Conservation (phyloP, 768 basidiomycete genomes). For the Mycena vulgaris region DNA sequence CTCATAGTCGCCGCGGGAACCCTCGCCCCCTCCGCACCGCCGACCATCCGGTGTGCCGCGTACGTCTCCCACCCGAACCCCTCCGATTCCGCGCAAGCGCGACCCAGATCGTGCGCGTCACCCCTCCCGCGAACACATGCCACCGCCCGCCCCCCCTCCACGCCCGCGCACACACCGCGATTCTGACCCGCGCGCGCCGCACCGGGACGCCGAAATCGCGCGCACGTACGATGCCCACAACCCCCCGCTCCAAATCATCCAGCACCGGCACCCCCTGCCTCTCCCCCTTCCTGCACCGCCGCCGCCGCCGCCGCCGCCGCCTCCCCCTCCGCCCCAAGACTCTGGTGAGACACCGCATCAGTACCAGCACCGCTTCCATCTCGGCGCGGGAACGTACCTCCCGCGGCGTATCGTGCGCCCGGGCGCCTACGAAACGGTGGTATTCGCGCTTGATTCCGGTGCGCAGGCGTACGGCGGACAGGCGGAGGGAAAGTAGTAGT, state of each 20-base stretch:
- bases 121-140: slow-evolving; percentile 17
- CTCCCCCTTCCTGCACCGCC: slow-evolving; percentile 8
- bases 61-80: not conserved
- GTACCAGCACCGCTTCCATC: slow-evolving; percentile 37
- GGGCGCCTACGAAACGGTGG: slow-evolving; percentile 36
- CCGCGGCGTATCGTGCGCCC: slow-evolving; percentile 20
- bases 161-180: not conserved
- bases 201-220: not conserved
- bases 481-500: not conserved
- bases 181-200: not conserved
- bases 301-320: not conserved
- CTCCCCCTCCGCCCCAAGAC: not conserved
- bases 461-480: not conserved
- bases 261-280: slow-evolving; percentile 15
- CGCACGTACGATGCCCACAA: slow-evolving; percentile 16
- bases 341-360: slow-evolving; percentile 14
- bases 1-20: not conserved
- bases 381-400: not conserved
- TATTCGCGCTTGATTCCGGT: slow-evolving; percentile 31
- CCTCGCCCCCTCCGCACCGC: not conserved
- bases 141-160: not conserved
- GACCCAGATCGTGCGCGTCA: slow-evolving; percentile 3
- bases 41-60: not conserved
- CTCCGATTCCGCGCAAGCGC: not conserved
- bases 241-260: slow-evolving; percentile 33